Evolutionary conservation across 2,329 filamentous ascomycete species (phyloP), one percentile per base, ranked within the genome.

Genomic region (Knoxdaviesia capensis): DNA sequence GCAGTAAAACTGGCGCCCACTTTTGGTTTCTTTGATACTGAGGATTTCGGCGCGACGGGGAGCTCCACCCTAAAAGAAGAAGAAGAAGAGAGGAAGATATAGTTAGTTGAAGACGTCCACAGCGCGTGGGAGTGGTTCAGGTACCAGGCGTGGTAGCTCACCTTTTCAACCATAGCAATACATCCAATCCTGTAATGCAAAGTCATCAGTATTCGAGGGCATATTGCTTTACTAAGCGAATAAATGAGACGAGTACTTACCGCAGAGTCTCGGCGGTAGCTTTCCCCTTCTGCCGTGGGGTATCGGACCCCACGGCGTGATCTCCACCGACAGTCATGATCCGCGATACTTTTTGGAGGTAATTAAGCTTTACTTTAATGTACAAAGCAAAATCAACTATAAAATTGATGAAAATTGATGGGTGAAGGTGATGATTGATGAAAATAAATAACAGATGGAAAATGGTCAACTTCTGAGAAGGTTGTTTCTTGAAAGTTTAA

Each of bases 41-140:
- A 98, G 65, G 48, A 98, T 94, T 59, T 98, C 90, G 51, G 90
- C 90, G 62, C 90, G 86, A 51, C 90, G 79, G 47, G 81, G 71
- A 53, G 87, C 77, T 46, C 85, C 85, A 58, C 94, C 86, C 48
- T 46, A 52, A 42, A 20, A 20, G 20, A 20, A 36, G 6, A 20
- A 20, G 20, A 20, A 36, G 6, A 38, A 33, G 30, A 28, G 38
- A 10, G 33, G 40, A 11, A 43, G 28, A 4, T 9, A 7, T 36
- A 1, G 31, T 39, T 34, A 36, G 11, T 3, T 7, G 7, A 34
- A 33, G 30, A 7, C 20, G 3, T 7, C 31, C 28, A 42, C 48
- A 50, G 45, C 50, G 53, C 51, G 45, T 46, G 38, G 10, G 43
- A 49, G n/a, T 30, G 8, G 5, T 6, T 20, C 10, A 30, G 8